phyloP scores from a whole-genome alignment of 2,329 filamentous ascomycete genomes.

The Fusarium verrucosum region DNA sequence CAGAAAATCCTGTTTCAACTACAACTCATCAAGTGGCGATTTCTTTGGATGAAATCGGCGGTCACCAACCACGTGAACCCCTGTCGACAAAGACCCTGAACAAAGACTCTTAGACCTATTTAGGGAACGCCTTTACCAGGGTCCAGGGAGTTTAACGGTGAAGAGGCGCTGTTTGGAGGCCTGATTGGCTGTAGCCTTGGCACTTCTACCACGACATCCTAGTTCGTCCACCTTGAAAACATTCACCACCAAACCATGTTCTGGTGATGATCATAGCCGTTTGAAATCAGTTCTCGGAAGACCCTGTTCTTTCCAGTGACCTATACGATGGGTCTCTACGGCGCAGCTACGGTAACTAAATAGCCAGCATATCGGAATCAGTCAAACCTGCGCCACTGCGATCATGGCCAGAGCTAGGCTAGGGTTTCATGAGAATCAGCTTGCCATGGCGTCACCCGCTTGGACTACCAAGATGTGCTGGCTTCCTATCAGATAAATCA shows the following conservation, averaged over 20 bases:
- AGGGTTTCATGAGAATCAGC: constrained; percentile 12
- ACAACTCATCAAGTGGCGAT: constrained; percentile 26
- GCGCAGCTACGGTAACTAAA: constrained; percentile 3
- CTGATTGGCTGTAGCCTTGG: constrained; percentile 37
- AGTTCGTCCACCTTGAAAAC: constrained; percentile 20
- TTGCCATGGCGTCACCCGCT: constrained; percentile 43
- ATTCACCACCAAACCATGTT: constrained; percentile 23
- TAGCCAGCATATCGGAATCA: constrained; percentile 12
- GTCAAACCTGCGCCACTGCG: constrained; percentile 3
- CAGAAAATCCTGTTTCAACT: constrained; percentile 38
- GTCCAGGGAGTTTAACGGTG: constrained; percentile 22
- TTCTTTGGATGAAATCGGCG: constrained; percentile 38
- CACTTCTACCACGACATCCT: constrained; percentile 21
- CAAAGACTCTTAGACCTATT: constrained; percentile 28
- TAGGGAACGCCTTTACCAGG: constrained; percentile 8
- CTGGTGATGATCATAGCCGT: constrained; percentile 36
- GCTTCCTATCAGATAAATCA: constrained; percentile 40
- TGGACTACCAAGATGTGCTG: constrained; percentile 28
- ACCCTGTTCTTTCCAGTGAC: constrained; percentile 34
- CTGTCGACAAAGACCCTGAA: constrained; percentile 15
- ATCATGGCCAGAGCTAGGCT: constrained; percentile 8
- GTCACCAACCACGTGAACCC: constrained; percentile 30
- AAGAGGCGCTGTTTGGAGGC: constrained; percentile 1
- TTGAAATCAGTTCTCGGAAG: constrained; percentile 30
- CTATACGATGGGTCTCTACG: constrained; percentile 6